A percentile compares a stretch with the other conserved stretches of the same genome.
These are phyloP conservation scores for Aspergillus versicolor DNA, from an alignment of 2,329 filamentous ascomycete genomes.

Conservation along the genomic window DNA sequence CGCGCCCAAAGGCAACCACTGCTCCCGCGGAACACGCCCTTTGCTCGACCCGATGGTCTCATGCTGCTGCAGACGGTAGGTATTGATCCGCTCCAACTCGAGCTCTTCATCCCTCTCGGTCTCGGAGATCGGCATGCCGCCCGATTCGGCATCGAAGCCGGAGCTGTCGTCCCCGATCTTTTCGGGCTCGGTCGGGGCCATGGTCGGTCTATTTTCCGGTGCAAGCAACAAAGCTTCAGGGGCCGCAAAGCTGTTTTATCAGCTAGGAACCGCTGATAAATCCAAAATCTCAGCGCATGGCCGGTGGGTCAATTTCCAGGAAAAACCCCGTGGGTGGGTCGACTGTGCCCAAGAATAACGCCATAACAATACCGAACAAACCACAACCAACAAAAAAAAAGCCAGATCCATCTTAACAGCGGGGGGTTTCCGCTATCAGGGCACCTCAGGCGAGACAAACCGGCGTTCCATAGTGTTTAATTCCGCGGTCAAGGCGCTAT, in stretches of 20 bases:
- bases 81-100: slow-evolving; percentile 20
- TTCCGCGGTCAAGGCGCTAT: neutral
- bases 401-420: neutral
- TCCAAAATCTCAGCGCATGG: neutral
- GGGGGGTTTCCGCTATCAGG: slow-evolving; percentile 2
- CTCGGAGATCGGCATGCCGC: neutral
- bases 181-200: neutral
- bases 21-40: slow-evolving; percentile 16
- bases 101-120: slow-evolving; percentile 3
- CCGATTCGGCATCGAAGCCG: slow-evolving; percentile 6
- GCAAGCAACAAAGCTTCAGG: neutral
- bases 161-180: slow-evolving; percentile 6
- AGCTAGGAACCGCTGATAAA: neutral
- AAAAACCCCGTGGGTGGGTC: slow-evolving; percentile 1
- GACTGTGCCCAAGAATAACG: neutral
- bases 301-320: neutral
- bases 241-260: no score
- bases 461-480: neutral
- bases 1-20: slow-evolving; percentile 20
- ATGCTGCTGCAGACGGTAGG: slow-evolving; percentile 19
- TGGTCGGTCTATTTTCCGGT: neutral
- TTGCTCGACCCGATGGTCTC: slow-evolving; percentile 18
- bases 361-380: neutral
- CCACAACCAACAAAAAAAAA: neutral
- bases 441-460: neutral